Evolutionary conservation across 805 yeast genomes (phyloP), one percentile per base, ranked within the genome.

Genomic region (Ogataea chonburiensis): DNA sequence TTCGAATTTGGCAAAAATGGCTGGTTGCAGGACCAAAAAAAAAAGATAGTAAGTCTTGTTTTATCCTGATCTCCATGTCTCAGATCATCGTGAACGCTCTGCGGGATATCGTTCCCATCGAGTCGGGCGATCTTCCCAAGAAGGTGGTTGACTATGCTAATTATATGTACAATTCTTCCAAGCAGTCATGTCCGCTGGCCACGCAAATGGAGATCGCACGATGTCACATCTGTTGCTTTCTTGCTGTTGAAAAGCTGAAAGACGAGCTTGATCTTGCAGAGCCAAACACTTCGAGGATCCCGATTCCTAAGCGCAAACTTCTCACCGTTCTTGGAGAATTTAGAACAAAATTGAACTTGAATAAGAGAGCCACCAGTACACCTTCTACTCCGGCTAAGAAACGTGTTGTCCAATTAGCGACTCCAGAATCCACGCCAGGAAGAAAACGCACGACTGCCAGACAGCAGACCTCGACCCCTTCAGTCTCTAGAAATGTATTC

Each of bases 131-230:
- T 3, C 57, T 63, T 22, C 79, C 80, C 0, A 53, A 59, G 5
- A 56, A 61, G 26, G 53, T 77, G 19, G 49, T 66, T 9, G 53
- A 65, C 13, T 61, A 61, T 53, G 55, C 71, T 5, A 71, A 61
- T 22, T 66, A 72, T 3, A 52, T 78, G 10, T 77, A 79, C 49
- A 56, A 71, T 1, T 70, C 81, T 14, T 64, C 81, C n/a, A 74
- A 67, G 38, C 68, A 71, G 28, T 72, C 73, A 41, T 55, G 60
- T 20, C 51, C 53, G 1, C 55, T 82, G 15, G 69, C 75, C 10
- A 68, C 69, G 17, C 67, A 67, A 24, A 74, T 77, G 34, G 89
- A 83, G 45, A 63, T 73, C 2, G 87, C 86, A 2, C 63, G 91
- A 36, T 70, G 70, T 37, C 89, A 83, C 53, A 55, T 84, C 9